Evolutionary conservation across 2,329 filamentous ascomycete genomes (phyloP), one percentile per base, ranked within the genome.

Genomic region (Fusarium robinianum): DNA sequence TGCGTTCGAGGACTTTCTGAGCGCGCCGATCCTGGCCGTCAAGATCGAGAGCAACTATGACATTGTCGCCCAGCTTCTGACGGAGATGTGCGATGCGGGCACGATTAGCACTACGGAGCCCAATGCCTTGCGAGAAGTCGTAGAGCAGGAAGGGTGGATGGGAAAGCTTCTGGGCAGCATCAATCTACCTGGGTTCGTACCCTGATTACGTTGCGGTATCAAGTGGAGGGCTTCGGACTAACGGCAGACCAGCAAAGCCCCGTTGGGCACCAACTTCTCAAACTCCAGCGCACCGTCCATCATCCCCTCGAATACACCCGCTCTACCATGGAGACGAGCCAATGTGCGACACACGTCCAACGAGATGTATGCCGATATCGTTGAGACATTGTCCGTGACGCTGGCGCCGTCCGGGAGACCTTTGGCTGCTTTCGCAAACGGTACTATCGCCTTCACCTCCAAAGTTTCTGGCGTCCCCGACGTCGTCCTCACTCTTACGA

Each of bases 331-430:
- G 94, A 82, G 94, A 50, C 79, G 90, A 49, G 83, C 89, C 25
- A 96, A 96, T 62, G 94, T 99, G 39, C 81, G 91, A 11, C 94
- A 99, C 67, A 97, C 92, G 4, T 95, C 88, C 41, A 99, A 97
- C 69, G 94, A 99, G 68, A 78, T 99, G 57, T 97, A 97, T 66
- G 92, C 96, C 44, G 94, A 99, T 66, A 83, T 99, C 9, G 83
- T 99, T 49, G 94, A 99, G 72, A 90, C 88, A 2, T 75, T 99
- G 1, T 82, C 84, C 1, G 89, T 96, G 26, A 96, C 87, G 0
- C 79, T 97, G 27, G 90, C 94, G 1, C 94, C 94, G 0, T 96
- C 91, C 0, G 94, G 94, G 5, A 80, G 90, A 10, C 86, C 92
- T 1, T 77, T 99, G 15, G 84, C 89, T 6, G 92, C 94, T 3